Conservation (phyloP, 495 filamentous ascomycete genomes). For the Collariella sp. region DNA sequence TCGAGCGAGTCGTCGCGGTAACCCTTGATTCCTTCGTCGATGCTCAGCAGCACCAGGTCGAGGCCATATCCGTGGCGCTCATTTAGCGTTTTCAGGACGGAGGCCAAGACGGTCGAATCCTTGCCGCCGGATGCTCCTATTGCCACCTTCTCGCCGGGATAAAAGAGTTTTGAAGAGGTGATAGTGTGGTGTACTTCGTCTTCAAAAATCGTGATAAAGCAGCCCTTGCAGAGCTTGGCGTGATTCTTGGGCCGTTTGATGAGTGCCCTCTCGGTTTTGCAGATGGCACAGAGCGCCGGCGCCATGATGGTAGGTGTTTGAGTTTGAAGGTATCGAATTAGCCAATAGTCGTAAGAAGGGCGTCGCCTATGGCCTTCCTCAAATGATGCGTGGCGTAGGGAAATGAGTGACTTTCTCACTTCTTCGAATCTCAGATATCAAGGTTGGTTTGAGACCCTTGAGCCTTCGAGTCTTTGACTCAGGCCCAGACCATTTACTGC, state of each 20-base stretch:
- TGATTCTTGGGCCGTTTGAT: constrained; percentile 92
- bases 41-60: constrained; percentile 75
- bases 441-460: background rate
- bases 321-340: background rate
- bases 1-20: constrained; percentile 94
- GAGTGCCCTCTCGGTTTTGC: constrained; percentile 65
- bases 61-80: constrained; percentile 81
- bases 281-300: constrained; percentile 58
- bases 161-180: constrained; percentile 65
- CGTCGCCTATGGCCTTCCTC: background rate
- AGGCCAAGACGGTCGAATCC: constrained; percentile 93
- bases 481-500: too few relatives aligned
- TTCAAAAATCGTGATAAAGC: constrained; percentile 84
- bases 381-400: background rate
- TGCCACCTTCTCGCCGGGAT: constrained; percentile 75
- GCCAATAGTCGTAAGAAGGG: background rate
- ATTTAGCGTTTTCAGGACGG: constrained; percentile 89
- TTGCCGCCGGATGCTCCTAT: constrained; percentile 97
- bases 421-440: too few relatives aligned
- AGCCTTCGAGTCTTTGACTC: too few relatives aligned
- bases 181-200: constrained; percentile 92
- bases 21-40: constrained; percentile 95
- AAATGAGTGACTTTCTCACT: background rate
- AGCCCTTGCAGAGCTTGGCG: constrained; percentile 79
- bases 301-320: constrained; percentile 31